Evolutionary conservation across 2,329 filamentous ascomycete genomes (phyloP), one percentile per base, ranked within the genome.

Genomic region (Fonsecaea monophora): DNA sequence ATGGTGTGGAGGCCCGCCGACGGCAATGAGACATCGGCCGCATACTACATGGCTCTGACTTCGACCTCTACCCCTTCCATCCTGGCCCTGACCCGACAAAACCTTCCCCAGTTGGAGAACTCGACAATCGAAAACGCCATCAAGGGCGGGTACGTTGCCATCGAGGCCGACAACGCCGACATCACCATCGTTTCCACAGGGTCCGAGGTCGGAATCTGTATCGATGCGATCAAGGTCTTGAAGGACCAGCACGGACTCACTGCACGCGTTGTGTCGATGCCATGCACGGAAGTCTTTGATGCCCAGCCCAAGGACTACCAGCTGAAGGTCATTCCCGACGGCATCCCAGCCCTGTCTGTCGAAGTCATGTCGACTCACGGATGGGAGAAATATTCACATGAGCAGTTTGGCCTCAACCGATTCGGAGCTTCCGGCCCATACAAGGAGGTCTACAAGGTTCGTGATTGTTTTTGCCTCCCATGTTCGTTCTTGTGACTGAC

Each of bases 1-100:
- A 97, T 98, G 92, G 94, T 98, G 76, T 98, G 95, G 95, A 94
- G 95, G 78, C 95, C 95, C 74, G 94, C 95, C 76, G 95, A 98
- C 78, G 94, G 94, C 77, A 98, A 98, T 85, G 95, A 99, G 91
- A 95, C 91, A 75, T 96, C 92, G 78, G 94, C 93, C 77, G 94
- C 95, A 74, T 99, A 98, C 89, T 98, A 98, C 84, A 86, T 96
- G 77, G 92, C 94, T 58, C 85, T 99, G 74, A 97, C 92, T 73
- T 90, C 92, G 76, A 92, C 92, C 84, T 85, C 90, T 81, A 97
- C 94, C 42, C 95, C 95, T 73, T 92, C 89, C 81, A 95, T 99
- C 82, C 84, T 99, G 74, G 95, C 95, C 66, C 88, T 99, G 70
- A 97, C 95, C 73, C 92, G 95, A 76, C 95, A 99, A 87, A 97